Conservation (phyloP, 345 rosid species). For the Diplotaxis tenuifolia region DNA sequence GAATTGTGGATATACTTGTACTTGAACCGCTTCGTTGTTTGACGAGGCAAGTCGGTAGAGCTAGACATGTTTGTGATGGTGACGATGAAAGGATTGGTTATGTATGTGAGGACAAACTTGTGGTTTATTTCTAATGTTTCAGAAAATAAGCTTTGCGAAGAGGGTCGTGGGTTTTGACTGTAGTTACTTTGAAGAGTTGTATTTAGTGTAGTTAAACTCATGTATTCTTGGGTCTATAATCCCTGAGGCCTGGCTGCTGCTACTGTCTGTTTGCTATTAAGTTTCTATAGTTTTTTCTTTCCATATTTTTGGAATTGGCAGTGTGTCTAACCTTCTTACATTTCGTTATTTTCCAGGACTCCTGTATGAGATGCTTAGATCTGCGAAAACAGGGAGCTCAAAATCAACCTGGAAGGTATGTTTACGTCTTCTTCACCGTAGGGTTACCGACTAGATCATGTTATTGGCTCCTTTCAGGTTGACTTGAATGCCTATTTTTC, state of each 20-base stretch:
- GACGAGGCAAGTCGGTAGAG: background rate
- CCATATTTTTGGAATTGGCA: background rate
- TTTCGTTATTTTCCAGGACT: slow-evolving; percentile 53
- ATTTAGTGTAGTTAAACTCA: background rate
- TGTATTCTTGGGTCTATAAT: background rate
- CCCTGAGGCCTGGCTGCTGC: slow-evolving; percentile 3
- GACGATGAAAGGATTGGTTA: background rate
- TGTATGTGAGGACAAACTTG: background rate
- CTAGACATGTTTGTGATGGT: background rate
- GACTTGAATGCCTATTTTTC: background rate
- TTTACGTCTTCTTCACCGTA: slow-evolving; percentile 1
- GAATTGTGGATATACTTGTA: background rate
- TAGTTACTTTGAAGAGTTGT: background rate
- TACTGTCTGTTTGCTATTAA: background rate
- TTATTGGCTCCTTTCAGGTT: background rate
- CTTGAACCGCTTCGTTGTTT: background rate
- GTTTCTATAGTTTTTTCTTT: background rate
- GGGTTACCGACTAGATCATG: slow-evolving; percentile 1
- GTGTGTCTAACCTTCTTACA: background rate
- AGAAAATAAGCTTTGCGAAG: background rate
- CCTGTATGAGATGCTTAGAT: slow-evolving; percentile 90
- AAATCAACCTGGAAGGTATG: slow-evolving; percentile 94
- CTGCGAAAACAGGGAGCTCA: slow-evolving; percentile 78
- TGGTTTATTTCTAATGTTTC: background rate
- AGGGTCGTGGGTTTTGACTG: background rate